Base-by-base conservation (phyloP, 768 basidiomycete genomes). In the Tricholoma flavovirens region DNA sequence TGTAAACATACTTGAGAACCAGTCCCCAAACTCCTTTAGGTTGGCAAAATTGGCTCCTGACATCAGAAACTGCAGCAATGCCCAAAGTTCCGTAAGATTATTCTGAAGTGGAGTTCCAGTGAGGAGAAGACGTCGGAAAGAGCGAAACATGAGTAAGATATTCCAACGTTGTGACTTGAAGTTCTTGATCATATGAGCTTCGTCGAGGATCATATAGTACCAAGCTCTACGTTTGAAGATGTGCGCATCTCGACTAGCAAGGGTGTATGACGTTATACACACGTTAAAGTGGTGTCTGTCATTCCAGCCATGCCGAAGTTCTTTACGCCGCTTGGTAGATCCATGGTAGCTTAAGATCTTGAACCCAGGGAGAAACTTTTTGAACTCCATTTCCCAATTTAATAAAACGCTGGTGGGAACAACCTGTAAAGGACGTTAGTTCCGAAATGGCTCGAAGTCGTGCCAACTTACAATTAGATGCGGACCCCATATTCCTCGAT, bases 141-240 rank as follows among this genome's bases (percentile, higher is more conserved):
- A 89, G 29, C 87, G 81, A 70, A 96, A 95, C 80, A 91, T 89
- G 11, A 96, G 78, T 9, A 97, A 71, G 29, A 86, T 92, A 63
- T 91, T 92, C 93, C 94, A 97, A 35, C 94, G 81, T 67, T 97
- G 92, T 0, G 90, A 92, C 66, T 86, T 86, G 75, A 95, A 96
- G 69, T 97, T 97, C 74, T 95, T 95, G 83, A 97, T 94, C 84
- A 95, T 96, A 66, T 97, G 93, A 6, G 93, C 94, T 70, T 97
- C 93, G 67, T 97, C 93, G 5, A 97, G 83, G 54, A 97, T 84
- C 88, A 97, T 90, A 64, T 97, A 97, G 66, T 93, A 92, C 94
- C 94, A 96, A 49, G 82, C 76, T 72, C 93, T 95, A 42, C 94
- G 84, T 70, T 91, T 91, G 76, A 96, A 93, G 15, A 94, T 88